Base-by-base conservation (phyloP, 768 basidiomycete genomes). In the Pisolithus orientalis region DNA sequence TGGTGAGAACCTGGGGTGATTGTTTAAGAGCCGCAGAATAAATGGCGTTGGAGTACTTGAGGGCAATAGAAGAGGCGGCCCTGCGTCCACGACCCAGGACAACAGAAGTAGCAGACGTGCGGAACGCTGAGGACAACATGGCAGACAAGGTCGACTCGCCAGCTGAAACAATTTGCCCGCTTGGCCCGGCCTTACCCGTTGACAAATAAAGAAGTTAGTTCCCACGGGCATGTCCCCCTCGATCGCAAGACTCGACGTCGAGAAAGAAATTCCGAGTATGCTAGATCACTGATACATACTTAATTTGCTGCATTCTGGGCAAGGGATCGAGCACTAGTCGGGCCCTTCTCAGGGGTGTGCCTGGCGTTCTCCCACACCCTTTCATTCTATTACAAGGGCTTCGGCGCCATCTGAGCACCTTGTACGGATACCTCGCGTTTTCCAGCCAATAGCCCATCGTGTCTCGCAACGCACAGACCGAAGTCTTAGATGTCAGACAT, bases 31-130 rank as follows among this genome's bases (percentile, higher is more conserved):
- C 87, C 34, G 90, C 90, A 39, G 80, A 79, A 65, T 87, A 93
- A 55, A 83, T 75, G 31, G 90, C 90, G 53, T 84, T 84, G 57
- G 90, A 89, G 65, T 93, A 93, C 72, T 91, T 93, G 63, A 79
- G 70, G 10, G 90, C 85, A 59, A 93, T 85, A 54, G 79, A 71
- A 34, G 87, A 89, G 47, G 84, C 89, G 13, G 85, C 81, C 47
- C 90, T 87, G 57, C 80, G 82, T 59, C 82, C 82, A 50, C 83
- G 65, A 54, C 76, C 78, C 24, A 72, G 71, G 25, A 39, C 5
- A 53, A 75, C 70, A 47, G 69, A 62, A 51, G 70, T 66, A 52
- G 72, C 62, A 60, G 74, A 70, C 57, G 79, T 70, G 59, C 83
- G 85, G 60, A 77, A 68, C 52, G 78, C 68, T 57, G 79, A 72